Base-by-base conservation (phyloP, 805 yeast species). In the Ogataea neopini region DNA sequence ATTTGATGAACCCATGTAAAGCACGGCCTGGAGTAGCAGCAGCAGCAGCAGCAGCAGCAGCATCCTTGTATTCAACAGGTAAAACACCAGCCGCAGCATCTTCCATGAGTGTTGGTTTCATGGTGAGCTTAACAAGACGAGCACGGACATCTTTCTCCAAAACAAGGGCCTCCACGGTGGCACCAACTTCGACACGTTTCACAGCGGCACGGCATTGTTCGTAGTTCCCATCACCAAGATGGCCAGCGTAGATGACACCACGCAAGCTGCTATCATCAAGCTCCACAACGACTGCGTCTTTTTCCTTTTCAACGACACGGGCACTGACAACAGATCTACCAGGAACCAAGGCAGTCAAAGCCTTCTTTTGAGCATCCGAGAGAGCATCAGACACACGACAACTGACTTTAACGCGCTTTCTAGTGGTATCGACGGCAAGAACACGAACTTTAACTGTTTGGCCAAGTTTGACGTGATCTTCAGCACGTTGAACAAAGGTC, bases 401-500 rank as follows among this genome's bases (percentile, higher is more conserved):
- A 42, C 96, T 83, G 2, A 88, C 96, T 18, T 79, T 68, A 51
- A 90, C 71, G 59, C 84, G 78, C 14, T 73, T 62, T 22, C 72
- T 70, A 26, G 75, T 80, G 9, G 71, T 63, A 55, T 86, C 82
- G 35, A 84, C 79, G 32, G 73, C 69, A 35, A 84, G 58, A 14
- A 94, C 71, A 57, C 84, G 80, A 7, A 88, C 95, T 7, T 71
- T 67, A 32, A 94, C 84, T 1, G 96, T 84, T 68, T 94, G 98
- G 4, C 96, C 96, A 13, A 86, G 61, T 54, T 81, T 82, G 57
- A 92, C 76, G 65, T 84, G 86, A 55, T 90, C 92, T 54, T 77
- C 80, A 15, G 96, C 90, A 46, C 81, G 79, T 43, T 74, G 76
- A 33, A 91, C 94, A 63, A 79, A 88, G 1, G 96, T 82, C 68